These are phyloP conservation scores for Gomphus bonarii DNA, from an alignment of 1,284 basidiomycete species.

Conservation along the genomic window DNA sequence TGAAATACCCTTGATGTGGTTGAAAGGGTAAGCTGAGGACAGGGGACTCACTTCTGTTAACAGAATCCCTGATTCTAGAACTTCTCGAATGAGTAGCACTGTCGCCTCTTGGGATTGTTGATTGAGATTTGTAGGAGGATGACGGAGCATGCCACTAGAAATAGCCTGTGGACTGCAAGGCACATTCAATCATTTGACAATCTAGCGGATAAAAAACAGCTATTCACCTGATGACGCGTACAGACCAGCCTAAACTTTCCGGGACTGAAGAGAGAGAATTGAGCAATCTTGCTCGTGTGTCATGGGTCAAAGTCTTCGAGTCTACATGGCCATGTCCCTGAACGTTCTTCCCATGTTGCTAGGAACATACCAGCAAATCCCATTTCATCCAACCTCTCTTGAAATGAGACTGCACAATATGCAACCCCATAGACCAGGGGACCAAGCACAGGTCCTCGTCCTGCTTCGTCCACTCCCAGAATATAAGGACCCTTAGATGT, in stretches of 20 bases:
- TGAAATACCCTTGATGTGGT: constrained; percentile 22
- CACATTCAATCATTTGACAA: constrained; percentile 21
- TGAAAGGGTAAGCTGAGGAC: background rate
- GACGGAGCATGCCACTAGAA: constrained; percentile 82
- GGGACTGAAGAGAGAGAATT: constrained; percentile 56
- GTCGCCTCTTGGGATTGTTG: constrained; percentile 91
- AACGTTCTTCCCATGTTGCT: constrained; percentile 7
- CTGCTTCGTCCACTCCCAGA: constrained; percentile 95
- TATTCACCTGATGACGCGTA: constrained; percentile 62
- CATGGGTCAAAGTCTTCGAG: constrained; percentile 83
- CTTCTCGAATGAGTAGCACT: constrained; percentile 75
- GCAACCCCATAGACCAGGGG: constrained; percentile 95
- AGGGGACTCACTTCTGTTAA: constrained; percentile 60
- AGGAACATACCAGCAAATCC: constrained; percentile 76
- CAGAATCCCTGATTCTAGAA: constrained; percentile 70
- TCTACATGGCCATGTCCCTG: constrained; percentile 34
- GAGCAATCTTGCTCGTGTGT: constrained; percentile 55
- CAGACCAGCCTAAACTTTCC: constrained; percentile 70
- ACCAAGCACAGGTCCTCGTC: constrained; percentile 87
- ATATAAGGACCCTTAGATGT: constrained; percentile 64
- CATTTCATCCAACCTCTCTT: constrained; percentile 62
- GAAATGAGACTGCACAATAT: constrained; percentile 79
- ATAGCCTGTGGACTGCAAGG: constrained; percentile 76
- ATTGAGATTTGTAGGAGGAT: constrained; percentile 83
- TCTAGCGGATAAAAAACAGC: background rate